These are phyloP conservation scores for Arthrobotrys sinensis DNA, from an alignment of 2,329 filamentous ascomycete genomes.

Conservation along the genomic window DNA sequence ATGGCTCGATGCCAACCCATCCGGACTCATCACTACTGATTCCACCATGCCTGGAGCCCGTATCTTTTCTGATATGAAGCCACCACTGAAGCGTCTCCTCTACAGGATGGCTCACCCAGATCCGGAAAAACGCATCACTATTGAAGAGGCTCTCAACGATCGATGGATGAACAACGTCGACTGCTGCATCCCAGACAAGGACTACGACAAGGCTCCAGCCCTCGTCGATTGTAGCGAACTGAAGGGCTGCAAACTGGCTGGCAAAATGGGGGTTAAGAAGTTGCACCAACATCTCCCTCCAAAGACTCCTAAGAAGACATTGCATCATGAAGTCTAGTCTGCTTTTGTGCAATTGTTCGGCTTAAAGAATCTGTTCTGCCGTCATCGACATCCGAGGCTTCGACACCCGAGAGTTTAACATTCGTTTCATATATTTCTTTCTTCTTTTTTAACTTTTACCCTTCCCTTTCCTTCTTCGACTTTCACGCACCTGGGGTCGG, in stretches of 20 bases:
- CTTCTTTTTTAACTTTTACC: constrained; percentile 23
- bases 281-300: constrained; percentile 64
- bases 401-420: constrained; percentile 18
- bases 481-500: constrained; percentile 50
- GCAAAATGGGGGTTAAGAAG: constrained; percentile 63
- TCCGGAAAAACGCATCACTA: constrained; percentile 78
- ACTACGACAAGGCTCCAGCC: constrained; percentile 72
- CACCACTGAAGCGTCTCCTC: constrained; percentile 79
- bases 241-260: constrained; percentile 62
- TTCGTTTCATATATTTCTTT: constrained; percentile 27
- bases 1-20: constrained; percentile 65
- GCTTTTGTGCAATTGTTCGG: constrained; percentile 58
- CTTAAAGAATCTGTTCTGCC: constrained; percentile 40
- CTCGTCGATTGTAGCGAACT: constrained; percentile 63
- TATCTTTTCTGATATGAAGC: constrained; percentile 77
- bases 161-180: constrained; percentile 82
- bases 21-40: constrained; percentile 71
- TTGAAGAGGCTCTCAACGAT: constrained; percentile 78
- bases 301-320: constrained; percentile 60
- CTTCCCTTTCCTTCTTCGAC: constrained; percentile 21
- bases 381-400: neutral
- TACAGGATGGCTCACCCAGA: constrained; percentile 87
- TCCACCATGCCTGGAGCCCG: constrained; percentile 75
- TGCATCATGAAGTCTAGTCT: constrained; percentile 61
- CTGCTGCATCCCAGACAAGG: constrained; percentile 82